Percentiles rank a stretch among this genome's conserved stretches.
phyloP scores from a whole-genome alignment of 2,329 filamentous ascomycete species.

The Colletotrichum brevisporum region DNA sequence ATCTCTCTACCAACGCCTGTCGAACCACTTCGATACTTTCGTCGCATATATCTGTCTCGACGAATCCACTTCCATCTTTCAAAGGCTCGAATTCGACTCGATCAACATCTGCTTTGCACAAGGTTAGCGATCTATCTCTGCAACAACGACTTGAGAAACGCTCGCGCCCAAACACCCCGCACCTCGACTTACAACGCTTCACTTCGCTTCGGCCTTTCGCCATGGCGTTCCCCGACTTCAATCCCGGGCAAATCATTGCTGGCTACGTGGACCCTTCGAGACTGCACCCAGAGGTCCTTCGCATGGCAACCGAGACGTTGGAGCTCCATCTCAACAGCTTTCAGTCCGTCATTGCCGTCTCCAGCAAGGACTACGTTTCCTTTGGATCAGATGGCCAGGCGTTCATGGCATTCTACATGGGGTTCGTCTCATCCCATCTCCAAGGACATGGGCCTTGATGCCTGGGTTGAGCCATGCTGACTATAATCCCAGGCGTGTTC shows the following conservation, averaged over 20 bases:
- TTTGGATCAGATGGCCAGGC: constrained; percentile 32
- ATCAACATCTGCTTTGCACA: background rate
- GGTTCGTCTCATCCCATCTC: constrained; percentile 4
- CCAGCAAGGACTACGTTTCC: constrained; percentile 19
- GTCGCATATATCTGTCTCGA: constrained; percentile 25
- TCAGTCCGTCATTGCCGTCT: constrained; percentile 34
- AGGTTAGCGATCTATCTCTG: background rate
- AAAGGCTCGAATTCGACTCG: background rate
- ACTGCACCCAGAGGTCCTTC: constrained; percentile 24
- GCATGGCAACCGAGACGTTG: constrained; percentile 25
- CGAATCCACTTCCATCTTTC: background rate
- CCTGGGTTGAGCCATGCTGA: constrained; percentile 1
- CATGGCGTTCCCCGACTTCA: constrained; percentile 26
- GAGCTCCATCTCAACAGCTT: constrained; percentile 34
- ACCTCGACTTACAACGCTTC: constrained; percentile 13
- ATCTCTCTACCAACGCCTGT: constrained; percentile 1
- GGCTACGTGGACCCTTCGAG: constrained; percentile 28
- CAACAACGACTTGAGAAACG: background rate
- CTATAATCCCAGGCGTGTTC: constrained; percentile 11
- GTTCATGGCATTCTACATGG: constrained; percentile 36
- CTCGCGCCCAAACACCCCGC: background rate
- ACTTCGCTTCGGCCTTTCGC: constrained; percentile 5
- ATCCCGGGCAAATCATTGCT: constrained; percentile 32
- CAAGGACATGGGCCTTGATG: too few relatives aligned
- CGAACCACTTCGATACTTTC: background rate